phyloP scores from a whole-genome alignment of 176 grass and related monocot genomes.

The Zoysia pacifica region DNA sequence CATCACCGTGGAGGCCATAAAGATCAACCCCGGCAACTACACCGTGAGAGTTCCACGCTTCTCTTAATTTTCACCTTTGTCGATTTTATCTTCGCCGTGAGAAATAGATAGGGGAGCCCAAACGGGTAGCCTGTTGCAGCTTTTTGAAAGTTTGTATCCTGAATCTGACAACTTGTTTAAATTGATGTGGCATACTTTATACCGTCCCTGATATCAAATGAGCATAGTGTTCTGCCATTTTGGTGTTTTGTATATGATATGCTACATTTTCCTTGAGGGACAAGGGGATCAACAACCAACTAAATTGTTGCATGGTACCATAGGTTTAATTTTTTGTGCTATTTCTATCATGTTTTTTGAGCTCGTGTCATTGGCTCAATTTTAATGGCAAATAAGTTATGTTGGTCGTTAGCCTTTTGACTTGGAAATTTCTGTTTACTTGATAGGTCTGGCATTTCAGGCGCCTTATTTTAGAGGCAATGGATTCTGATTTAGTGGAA shows the following conservation, averaged over 20 bases:
- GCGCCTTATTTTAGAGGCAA: slow-evolving; percentile 79
- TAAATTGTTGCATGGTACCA: not conserved
- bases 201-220: not conserved
- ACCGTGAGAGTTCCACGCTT: slow-evolving; percentile 43
- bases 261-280: slow-evolving; percentile 5
- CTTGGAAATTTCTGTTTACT: slow-evolving; percentile 26
- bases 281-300: not conserved
- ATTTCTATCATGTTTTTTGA: not conserved
- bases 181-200: not conserved
- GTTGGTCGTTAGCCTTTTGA: slow-evolving; percentile 14
- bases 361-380: slow-evolving; percentile 17
- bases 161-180: no score
- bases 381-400: not conserved
- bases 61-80: not conserved
- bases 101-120: not conserved
- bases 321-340: not conserved
- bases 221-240: not conserved
- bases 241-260: not conserved
- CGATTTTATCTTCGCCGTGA: not conserved
- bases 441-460: slow-evolving; percentile 94
- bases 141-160: no score
- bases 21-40: slow-evolving; percentile 84
- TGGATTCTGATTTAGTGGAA: slow-evolving; percentile 64
- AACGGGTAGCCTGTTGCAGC: no score
- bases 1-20: slow-evolving; percentile 71